Evolutionary conservation across 306 rosid genomes (phyloP), one percentile per base, ranked within the genome.

Genomic region (Macrotyloma uniflorum): DNA sequence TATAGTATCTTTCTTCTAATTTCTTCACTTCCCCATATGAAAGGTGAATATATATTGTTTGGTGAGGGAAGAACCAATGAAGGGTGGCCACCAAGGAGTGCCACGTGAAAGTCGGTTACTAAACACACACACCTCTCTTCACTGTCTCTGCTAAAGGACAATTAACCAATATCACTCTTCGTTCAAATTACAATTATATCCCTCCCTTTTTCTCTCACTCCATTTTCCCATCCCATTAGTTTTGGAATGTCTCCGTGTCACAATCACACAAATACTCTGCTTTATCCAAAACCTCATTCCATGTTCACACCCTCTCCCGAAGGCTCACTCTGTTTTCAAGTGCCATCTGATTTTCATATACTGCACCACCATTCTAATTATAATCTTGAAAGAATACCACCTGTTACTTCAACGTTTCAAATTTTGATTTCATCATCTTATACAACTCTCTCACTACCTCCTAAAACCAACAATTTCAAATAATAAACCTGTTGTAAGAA

Each of bases 271-370:
- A 1, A 26, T 1, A 1, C 28, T 26, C 28, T 26, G 28, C 28
- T 26, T 26, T 26, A 19, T 55, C 64, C 24, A 57, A 57, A 23
- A 3, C 32, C 64, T 19, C 24, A 58, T 14, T 58, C 65, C 38
- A 26, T 58, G 38, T 58, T 58, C 26, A 58, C 65, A 69, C 40
- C 1, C 1, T 23, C 35, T 19, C 5, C 6, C 26, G 4, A 65
- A 15, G 42, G 74, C 68, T 24, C 32, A 28, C 5, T 67, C 3
- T 55, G 20, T 67, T 54, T 12, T 47, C 82, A 77, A 18, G 82
- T 77, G 38, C 33, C 14, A 77, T 53, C 67, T n/a, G 32, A 77
- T 5, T 55, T 53, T 57, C 46, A 51, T 20, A 16, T 24, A 0
- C 11, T 61, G 46, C 67, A 22, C 36, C 63, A n/a, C n/a, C n/a